Evolutionary conservation across 768 basidiomycete species (phyloP), one percentile per base, ranked within the genome.

Genomic region (Pleurotus ostreatus): DNA sequence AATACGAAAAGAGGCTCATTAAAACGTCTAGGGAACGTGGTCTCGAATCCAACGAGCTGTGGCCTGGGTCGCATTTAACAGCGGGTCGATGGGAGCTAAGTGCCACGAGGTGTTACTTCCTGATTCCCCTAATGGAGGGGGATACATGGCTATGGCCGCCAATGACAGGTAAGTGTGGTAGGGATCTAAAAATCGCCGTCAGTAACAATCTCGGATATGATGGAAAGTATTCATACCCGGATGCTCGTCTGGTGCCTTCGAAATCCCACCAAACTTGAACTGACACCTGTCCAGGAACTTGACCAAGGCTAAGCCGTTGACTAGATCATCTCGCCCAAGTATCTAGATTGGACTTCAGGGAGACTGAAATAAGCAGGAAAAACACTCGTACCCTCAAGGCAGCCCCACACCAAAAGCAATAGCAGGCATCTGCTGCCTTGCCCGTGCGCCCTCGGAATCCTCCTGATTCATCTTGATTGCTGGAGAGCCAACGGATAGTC

Each of bases 371-470:
- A 45, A 48, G 18, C 43, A 38, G 18, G 30, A 11, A 40, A 56
- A 16, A 25, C 34, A 20, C 39, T 67, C 81, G 51, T 59, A 95
- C 95, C 65, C 80, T 70, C 8, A 98, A 70, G 0, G 91, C 78
- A 7, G 86, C 94, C 2, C 91, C 88, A 62, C 88, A 89, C 96
- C 96, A 99, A 69, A 97, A 98, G 60, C 90, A 92, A 70, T 99
- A 99, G 68, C 96, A 99, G 2, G 94, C 91, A 60, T 98, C 96
- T 4, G 88, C 81, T 3, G 79, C 75, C 71, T 99, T 99, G 57
- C 84, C 86, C 1, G 93, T 93, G 20, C 96, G 80, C 2, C 96
- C 96, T 61, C 88, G 76, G 65, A 94, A 97, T 0, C 96, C 96
- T 0, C 93, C 93, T 0, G 76, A 75, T 0, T 63, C 58, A 46